Conservation (phyloP, 2,329 filamentous ascomycete species). For the Podosphaera xanthii region DNA sequence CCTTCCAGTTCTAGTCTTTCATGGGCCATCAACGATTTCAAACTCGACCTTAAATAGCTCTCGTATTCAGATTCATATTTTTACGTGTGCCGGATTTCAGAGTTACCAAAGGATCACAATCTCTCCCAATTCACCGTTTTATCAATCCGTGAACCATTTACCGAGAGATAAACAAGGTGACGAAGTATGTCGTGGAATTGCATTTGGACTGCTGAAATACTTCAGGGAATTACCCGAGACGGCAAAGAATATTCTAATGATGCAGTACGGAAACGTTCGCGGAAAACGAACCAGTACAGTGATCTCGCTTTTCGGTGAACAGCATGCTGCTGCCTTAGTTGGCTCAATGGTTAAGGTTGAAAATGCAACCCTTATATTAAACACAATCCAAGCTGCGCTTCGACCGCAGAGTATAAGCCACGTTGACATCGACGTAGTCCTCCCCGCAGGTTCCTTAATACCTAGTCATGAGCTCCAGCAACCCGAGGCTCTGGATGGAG, state of each 20-base stretch:
- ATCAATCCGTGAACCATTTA: slow-evolving; percentile 70
- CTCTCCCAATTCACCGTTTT: slow-evolving; percentile 77
- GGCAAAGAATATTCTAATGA: slow-evolving; percentile 48
- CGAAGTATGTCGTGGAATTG: slow-evolving; percentile 73
- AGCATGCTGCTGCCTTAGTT: slow-evolving; percentile 80
- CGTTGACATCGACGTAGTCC: slow-evolving; percentile 67
- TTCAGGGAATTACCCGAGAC: slow-evolving; percentile 64
- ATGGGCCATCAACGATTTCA: slow-evolving; percentile 72
- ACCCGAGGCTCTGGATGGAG: slow-evolving; percentile 35
- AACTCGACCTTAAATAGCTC: slow-evolving; percentile 76
- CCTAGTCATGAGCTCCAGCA: slow-evolving; percentile 37
- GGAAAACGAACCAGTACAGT: slow-evolving; percentile 38
- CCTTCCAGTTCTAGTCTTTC: slow-evolving; percentile 70
- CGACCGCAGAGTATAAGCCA: slow-evolving; percentile 66
- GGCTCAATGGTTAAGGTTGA: slow-evolving; percentile 67
- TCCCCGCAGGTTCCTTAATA: slow-evolving; percentile 53
- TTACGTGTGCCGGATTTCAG: slow-evolving; percentile 69
- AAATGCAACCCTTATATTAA: slow-evolving; percentile 47
- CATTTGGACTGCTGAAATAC: slow-evolving; percentile 85
- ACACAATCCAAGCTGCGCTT: slow-evolving; percentile 50
- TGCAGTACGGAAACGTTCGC: slow-evolving; percentile 20
- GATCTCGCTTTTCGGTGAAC: slow-evolving; percentile 53
- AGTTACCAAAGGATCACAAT: slow-evolving; percentile 82
- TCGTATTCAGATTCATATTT: slow-evolving; percentile 82
- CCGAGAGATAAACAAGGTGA: slow-evolving; percentile 90